Percentiles rank a stretch among this genome's conserved stretches.
Conservation (phyloP, 2,329 filamentous ascomycete genomes). For the Colletotrichum shisoi region DNA sequence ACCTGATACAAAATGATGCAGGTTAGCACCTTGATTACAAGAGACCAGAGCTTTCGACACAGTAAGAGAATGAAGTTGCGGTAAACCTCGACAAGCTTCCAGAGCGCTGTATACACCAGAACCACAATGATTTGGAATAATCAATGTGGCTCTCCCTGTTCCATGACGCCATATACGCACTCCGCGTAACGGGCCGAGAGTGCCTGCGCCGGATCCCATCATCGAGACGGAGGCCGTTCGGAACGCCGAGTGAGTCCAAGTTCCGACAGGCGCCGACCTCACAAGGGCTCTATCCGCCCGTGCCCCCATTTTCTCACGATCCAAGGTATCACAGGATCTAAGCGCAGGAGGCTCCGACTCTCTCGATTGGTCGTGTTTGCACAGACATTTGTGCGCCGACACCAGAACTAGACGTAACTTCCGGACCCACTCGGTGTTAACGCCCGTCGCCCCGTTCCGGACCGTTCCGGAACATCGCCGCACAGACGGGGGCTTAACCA, state of each 20-base stretch:
- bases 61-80: no score
- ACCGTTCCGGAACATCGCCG: background rate
- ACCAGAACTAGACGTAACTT: constrained; percentile 5
- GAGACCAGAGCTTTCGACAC: no score
- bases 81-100: no score
- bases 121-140: no score
- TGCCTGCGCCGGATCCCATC: background rate
- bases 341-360: background rate
- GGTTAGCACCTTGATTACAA: no score
- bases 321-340: no score
- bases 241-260: background rate
- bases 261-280: background rate
- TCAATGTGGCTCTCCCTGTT: no score
- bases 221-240: background rate
- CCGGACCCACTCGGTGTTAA: constrained; percentile 26
- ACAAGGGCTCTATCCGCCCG: background rate
- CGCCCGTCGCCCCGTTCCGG: background rate
- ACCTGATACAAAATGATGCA: no score
- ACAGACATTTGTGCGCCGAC: background rate
- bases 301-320: no score
- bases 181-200: background rate
- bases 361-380: background rate
- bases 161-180: background rate
- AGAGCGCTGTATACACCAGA: no score
- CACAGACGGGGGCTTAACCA: background rate